These are phyloP conservation scores for Lactarius quietus DNA, from an alignment of 768 basidiomycete genomes.

Conservation along the genomic window DNA sequence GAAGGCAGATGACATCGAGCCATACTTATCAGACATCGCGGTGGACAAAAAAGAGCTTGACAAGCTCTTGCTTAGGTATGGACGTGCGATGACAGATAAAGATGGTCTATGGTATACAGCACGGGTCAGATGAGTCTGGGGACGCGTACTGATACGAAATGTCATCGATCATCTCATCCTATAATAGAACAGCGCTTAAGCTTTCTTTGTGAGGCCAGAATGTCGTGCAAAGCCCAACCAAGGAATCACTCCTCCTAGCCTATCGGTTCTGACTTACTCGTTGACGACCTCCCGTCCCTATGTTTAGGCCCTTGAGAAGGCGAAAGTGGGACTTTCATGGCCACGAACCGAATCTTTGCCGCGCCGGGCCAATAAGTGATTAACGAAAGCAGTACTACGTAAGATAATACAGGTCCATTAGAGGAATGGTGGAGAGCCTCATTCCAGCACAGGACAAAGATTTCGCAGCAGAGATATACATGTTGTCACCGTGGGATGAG, in stretches of 20 bases:
- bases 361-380: background rate
- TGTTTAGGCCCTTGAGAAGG: background rate
- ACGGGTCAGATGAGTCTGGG: conserved; percentile 42
- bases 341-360: background rate
- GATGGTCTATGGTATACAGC: conserved; percentile 74
- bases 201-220: background rate
- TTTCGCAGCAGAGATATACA: background rate
- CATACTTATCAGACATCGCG: conserved; percentile 79
- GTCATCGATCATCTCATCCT: background rate
- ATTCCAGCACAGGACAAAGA: background rate
- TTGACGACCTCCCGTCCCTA: background rate
- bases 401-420: background rate
- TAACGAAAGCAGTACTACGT: background rate
- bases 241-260: background rate
- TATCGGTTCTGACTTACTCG: background rate
- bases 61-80: conserved; percentile 82
- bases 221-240: background rate
- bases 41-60: conserved; percentile 86
- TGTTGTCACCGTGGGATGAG: background rate
- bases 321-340: background rate
- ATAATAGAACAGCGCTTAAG: background rate
- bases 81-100: conserved; percentile 67
- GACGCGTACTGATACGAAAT: background rate
- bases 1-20: conserved; percentile 74
- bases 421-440: background rate